phyloP scores from a whole-genome alignment of 768 basidiomycete genomes.

The Calvatia gigantea region DNA sequence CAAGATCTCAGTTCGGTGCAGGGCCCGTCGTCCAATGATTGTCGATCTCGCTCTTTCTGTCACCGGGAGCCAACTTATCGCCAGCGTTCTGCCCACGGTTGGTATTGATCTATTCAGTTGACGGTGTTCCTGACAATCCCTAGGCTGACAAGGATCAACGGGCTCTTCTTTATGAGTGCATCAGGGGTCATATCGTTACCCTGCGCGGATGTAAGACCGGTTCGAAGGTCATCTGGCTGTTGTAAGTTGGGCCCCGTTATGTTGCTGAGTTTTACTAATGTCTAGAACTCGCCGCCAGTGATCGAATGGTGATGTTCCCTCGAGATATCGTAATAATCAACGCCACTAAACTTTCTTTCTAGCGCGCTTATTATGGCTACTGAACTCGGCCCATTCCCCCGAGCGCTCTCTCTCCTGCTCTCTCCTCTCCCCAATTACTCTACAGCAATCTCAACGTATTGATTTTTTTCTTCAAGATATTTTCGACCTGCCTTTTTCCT shows the following conservation, averaged over 20 bases:
- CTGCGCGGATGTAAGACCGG: conserved; percentile 90
- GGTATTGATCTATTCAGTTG: conserved; percentile 17
- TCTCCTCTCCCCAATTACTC: background rate
- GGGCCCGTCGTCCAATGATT: conserved; percentile 74
- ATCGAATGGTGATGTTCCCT: conserved; percentile 34
- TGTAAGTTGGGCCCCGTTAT: conserved; percentile 35
- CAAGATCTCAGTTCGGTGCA: conserved; percentile 15
- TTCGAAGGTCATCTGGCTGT: conserved; percentile 90
- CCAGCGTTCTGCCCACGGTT: conserved; percentile 75
- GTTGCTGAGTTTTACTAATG: background rate
- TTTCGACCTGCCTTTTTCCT: conserved; percentile 6
- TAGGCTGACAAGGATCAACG: conserved; percentile 88
- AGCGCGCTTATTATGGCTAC: conserved; percentile 47
- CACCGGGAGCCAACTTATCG: conserved; percentile 84
- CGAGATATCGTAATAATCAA: conserved; percentile 8
- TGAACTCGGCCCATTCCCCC: conserved; percentile 15
- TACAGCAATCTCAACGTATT: conserved; percentile 12
- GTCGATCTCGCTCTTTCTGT: conserved; percentile 83
- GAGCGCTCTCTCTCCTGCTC: too few species aligned
- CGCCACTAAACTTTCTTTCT: background rate
- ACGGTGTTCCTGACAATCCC: conserved; percentile 9
- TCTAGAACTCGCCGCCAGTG: conserved; percentile 21
- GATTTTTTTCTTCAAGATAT: conserved; percentile 13
- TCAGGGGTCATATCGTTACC: conserved; percentile 84
- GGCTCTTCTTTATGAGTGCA: conserved; percentile 77